Evolutionary conservation across 768 basidiomycete species (phyloP).

Genomic region (Termitomyces sp.): DNA sequence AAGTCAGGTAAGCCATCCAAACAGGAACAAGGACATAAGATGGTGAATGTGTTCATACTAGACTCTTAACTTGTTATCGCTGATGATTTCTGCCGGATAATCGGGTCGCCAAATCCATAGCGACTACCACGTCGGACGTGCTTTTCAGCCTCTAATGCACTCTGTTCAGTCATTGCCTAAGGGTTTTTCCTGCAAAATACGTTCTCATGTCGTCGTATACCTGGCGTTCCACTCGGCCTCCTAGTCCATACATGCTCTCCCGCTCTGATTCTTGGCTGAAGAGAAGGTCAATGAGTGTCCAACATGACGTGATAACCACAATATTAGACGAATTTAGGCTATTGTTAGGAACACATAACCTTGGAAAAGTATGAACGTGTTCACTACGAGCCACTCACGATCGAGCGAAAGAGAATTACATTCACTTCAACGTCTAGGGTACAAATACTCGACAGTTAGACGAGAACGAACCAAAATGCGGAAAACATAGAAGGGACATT

Average conservation of each 20-base stretch:
- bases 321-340: not conserved
- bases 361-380: not conserved
- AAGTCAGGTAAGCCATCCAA: no score
- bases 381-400: not conserved
- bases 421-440: not conserved
- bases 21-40: not conserved
- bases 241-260: not conserved
- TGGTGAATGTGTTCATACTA: not conserved
- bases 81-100: not conserved
- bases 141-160: not conserved
- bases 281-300: not conserved
- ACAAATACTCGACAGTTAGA: not conserved
- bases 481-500: not conserved
- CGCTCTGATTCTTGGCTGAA: not conserved
- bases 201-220: not conserved
- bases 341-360: not conserved
- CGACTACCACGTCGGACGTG: not conserved
- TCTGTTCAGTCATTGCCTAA: not conserved
- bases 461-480: not conserved
- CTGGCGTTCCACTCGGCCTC: not conserved
- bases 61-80: not conserved
- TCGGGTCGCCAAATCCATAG: not conserved
- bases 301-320: not conserved
- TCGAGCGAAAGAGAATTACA: not conserved
- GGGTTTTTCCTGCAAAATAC: not conserved